A percentile compares a stretch with the other conserved stretches of the same genome.
Conservation (phyloP, 2,329 filamentous ascomycete species). For the Colletotrichum phormii region DNA sequence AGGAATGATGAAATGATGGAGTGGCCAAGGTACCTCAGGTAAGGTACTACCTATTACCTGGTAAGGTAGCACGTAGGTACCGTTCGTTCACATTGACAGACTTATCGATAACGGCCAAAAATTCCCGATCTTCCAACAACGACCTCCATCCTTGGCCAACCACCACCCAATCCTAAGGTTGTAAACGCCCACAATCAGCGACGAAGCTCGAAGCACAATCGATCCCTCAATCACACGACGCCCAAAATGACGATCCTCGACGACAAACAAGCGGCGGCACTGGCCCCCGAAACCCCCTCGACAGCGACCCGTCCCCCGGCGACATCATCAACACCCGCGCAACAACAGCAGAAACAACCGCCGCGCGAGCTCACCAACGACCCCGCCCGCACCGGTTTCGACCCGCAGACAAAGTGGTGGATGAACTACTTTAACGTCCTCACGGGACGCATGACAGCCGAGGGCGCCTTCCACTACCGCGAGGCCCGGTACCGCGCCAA, state of each 20-base stretch:
- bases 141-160: neutral
- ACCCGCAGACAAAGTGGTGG: conserved; percentile 74
- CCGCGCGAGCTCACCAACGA: conserved; percentile 64
- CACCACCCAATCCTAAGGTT: neutral
- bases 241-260: conserved; percentile 6
- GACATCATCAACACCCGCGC: conserved; percentile 12
- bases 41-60: no score
- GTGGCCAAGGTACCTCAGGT: neutral
- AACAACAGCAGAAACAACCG: conserved; percentile 25
- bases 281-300: conserved; percentile 20
- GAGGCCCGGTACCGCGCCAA: conserved; percentile 79
- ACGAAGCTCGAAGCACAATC: conserved; percentile 4
- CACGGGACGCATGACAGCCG: conserved; percentile 75
- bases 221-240: neutral
- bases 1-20: neutral
- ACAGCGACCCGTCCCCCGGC: conserved; percentile 28
- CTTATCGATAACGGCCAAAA: conserved; percentile 36
- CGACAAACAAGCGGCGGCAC: neutral
- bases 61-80: no score
- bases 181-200: neutral
- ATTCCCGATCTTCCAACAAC: conserved; percentile 13
- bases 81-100: neutral
- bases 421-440: conserved; percentile 88
- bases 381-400: conserved; percentile 71
- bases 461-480: conserved; percentile 81